phyloP scores from a whole-genome alignment of 192 early-diverging fungal genomes.

The Linnemannia elongata region DNA sequence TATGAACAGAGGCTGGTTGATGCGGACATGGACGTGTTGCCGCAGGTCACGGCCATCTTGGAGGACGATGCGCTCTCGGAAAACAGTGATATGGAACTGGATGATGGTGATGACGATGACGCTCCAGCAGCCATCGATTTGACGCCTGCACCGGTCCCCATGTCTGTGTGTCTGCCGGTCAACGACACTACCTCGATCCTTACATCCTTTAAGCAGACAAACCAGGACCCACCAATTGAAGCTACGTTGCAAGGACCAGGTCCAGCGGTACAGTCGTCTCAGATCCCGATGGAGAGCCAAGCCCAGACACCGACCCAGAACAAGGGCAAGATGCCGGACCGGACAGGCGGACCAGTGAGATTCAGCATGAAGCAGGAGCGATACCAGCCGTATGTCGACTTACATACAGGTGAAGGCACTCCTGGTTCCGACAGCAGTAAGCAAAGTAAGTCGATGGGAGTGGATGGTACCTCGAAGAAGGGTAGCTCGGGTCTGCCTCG shows the following conservation, averaged over 20 bases:
- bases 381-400: slow-evolving; percentile 14
- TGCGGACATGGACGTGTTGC: not conserved
- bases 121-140: not conserved
- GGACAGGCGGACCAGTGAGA: slow-evolving; percentile 3
- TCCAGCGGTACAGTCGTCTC: not conserved
- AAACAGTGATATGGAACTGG: slow-evolving; percentile 3
- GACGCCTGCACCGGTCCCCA: not conserved
- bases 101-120: slow-evolving; percentile 1
- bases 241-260: not conserved
- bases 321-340: slow-evolving; percentile 1
- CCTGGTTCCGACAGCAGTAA: not conserved
- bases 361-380: slow-evolving; percentile 10
- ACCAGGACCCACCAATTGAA: not conserved
- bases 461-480: not conserved
- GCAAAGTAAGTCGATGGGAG: not conserved
- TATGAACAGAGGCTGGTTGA: not conserved
- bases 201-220: not conserved
- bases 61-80: slow-evolving; percentile 5
- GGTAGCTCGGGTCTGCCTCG: not conserved
- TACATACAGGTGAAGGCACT: not conserved
- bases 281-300: not conserved
- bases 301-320: not conserved
- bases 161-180: not conserved
- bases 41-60: not conserved
- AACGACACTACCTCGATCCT: not conserved